phyloP scores from a whole-genome alignment of 441 rosid genomes.

The Pelargonium fulgidum region DNA sequence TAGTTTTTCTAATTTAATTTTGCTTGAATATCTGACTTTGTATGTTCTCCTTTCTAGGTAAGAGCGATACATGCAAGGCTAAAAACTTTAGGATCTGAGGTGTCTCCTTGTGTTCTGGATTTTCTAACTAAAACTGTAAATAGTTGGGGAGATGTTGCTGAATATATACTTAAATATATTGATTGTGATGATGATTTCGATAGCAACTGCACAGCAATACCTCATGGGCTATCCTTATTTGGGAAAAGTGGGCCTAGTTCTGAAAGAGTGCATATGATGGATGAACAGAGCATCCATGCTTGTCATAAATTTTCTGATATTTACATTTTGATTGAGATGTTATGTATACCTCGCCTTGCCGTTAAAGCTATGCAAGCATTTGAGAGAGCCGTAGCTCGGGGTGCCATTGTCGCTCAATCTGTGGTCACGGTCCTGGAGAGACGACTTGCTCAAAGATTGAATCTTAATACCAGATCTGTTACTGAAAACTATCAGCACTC shows the following conservation, averaged over 20 bases:
- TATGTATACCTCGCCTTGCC: slow-evolving; percentile 68
- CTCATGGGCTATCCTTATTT: slow-evolving; percentile 51
- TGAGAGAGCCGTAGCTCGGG: slow-evolving; percentile 84
- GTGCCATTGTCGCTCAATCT: slow-evolving; percentile 66
- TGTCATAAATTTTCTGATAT: slow-evolving; percentile 72
- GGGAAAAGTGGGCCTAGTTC: slow-evolving; percentile 58
- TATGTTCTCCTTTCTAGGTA: slow-evolving; percentile 46
- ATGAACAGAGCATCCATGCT: slow-evolving; percentile 47
- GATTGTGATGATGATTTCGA: slow-evolving; percentile 51
- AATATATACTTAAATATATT: slow-evolving; percentile 71
- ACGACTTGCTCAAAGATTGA: slow-evolving; percentile 51
- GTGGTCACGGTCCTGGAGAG: slow-evolving; percentile 80
- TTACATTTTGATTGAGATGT: slow-evolving; percentile 82
- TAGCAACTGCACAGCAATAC: slow-evolving; percentile 40
- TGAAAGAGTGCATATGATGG: slow-evolving; percentile 44
- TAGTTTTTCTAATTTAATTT: slow-evolving; percentile 1
- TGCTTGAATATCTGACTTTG: slow-evolving; percentile 13
- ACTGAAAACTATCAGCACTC: slow-evolving; percentile 44
- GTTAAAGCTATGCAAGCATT: slow-evolving; percentile 82
- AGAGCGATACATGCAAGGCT: slow-evolving; percentile 79
- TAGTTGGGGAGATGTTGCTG: slow-evolving; percentile 87
- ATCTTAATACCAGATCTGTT: slow-evolving; percentile 40
- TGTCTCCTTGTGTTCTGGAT: slow-evolving; percentile 76
- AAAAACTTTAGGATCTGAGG: slow-evolving; percentile 69
- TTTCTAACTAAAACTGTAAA: slow-evolving; percentile 82